Evolutionary conservation across 1,284 basidiomycete species (phyloP).

Genomic region (Moesziomyces antarcticus): DNA sequence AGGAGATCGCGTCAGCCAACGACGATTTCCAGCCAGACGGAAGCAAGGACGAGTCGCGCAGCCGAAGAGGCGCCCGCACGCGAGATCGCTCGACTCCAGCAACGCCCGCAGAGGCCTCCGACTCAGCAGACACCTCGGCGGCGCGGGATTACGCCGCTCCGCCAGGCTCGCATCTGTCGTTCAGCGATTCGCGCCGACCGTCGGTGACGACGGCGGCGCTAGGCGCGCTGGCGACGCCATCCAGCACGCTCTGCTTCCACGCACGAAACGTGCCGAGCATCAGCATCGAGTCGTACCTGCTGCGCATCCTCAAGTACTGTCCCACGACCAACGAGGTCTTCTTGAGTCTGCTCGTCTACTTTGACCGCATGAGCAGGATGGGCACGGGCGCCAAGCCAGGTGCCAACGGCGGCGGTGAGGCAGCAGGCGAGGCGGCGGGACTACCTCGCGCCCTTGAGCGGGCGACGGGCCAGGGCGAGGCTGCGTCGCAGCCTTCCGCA

Average conservation of each 20-base stretch:
- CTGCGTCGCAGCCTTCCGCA: neutral
- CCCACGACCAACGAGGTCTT: conserved; percentile 99
- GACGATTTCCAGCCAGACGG: conserved; percentile 72
- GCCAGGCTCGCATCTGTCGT: conserved; percentile 46
- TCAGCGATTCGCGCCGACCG: conserved; percentile 48
- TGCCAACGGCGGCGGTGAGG: conserved; percentile 40
- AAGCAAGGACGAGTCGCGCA: conserved; percentile 33
- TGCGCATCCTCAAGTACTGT: conserved; percentile 97
- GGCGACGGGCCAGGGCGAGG: conserved; percentile 16
- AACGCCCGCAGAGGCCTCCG: conserved; percentile 15
- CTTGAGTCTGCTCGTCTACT: conserved; percentile 91
- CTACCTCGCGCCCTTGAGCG: conserved; percentile 41
- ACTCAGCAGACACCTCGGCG: neutral
- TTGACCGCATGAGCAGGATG: conserved; percentile 83
- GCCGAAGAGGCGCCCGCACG: conserved; percentile 22
- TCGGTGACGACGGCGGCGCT: conserved; percentile 79
- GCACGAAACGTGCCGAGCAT: conserved; percentile 95
- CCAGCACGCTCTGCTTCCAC: conserved; percentile 90
- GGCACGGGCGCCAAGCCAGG: conserved; percentile 69
- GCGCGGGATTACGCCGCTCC: conserved; percentile 24
- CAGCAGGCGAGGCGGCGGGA: conserved; percentile 51
- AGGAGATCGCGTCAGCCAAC: conserved; percentile 91
- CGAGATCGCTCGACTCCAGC: conserved; percentile 28
- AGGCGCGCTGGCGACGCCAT: conserved; percentile 79
- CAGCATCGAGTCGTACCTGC: conserved; percentile 90